These are phyloP conservation scores for Zizania palustris DNA, from an alignment of 202 grass and related monocot genomes.

Conservation along the genomic window DNA sequence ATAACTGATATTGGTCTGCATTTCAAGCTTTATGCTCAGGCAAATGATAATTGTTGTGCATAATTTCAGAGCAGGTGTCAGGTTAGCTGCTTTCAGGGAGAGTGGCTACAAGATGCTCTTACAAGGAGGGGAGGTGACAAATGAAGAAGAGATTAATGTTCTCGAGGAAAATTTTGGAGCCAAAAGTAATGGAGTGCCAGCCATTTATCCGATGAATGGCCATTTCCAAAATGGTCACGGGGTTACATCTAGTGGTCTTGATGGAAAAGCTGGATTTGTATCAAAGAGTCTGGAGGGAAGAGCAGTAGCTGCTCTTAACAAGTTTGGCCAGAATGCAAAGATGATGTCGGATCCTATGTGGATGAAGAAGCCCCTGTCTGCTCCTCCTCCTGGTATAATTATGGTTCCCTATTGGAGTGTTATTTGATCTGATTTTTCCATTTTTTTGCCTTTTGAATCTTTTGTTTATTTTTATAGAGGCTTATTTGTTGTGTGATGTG, in stretches of 20 bases:
- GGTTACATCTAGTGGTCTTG: slow-evolving; percentile 40
- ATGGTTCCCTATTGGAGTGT: slow-evolving; percentile 1
- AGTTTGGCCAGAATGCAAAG: slow-evolving; percentile 89
- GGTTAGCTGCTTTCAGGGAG: slow-evolving; percentile 81
- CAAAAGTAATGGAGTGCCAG: slow-evolving; percentile 45
- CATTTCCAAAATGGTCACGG: slow-evolving; percentile 57
- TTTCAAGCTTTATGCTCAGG: slow-evolving; percentile 20
- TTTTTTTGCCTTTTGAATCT: not conserved
- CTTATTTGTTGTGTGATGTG: slow-evolving; percentile 29
- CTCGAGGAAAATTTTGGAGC: slow-evolving; percentile 43
- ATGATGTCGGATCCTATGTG: slow-evolving; percentile 59
- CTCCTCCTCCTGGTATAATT: slow-evolving; percentile 56
- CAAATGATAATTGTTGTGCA: slow-evolving; percentile 10
- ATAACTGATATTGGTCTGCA: slow-evolving; percentile 18
- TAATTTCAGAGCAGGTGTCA: slow-evolving; percentile 69
- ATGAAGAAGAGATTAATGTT: slow-evolving; percentile 56
- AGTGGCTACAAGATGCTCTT: slow-evolving; percentile 92
- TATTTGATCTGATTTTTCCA: slow-evolving; percentile 15
- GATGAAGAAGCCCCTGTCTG: slow-evolving; percentile 51
- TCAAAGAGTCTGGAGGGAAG: slow-evolving; percentile 81
- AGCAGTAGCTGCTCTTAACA: slow-evolving; percentile 85
- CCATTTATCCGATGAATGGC: slow-evolving; percentile 48
- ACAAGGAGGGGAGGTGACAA: slow-evolving; percentile 85
- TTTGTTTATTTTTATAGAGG: not conserved
- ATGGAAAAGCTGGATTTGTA: slow-evolving; percentile 64